Evolutionary conservation across 805 yeast species (phyloP), one percentile per base, ranked within the genome.

Genomic region (Myxozyma vanderwaltii): DNA sequence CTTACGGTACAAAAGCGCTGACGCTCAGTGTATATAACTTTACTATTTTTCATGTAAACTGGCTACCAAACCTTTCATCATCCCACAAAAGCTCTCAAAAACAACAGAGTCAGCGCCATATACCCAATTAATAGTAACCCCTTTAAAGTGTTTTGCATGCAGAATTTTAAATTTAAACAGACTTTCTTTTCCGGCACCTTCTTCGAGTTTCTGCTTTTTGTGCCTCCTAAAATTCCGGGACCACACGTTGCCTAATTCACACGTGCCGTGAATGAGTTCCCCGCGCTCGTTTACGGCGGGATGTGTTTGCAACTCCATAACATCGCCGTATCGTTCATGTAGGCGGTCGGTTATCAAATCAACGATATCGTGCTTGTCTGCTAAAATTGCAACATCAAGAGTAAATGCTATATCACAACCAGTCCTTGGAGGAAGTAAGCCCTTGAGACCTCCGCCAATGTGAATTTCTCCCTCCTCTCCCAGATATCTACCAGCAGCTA

Each of bases 11-110:
- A n/a, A n/a, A n/a, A n/a, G n/a, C n/a, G n/a, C n/a, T n/a, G n/a
- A n/a, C n/a, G n/a, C n/a, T n/a, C n/a, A n/a, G n/a, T n/a, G n/a
- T n/a, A n/a, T n/a, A n/a, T n/a, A n/a, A n/a, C n/a, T n/a, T n/a
- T n/a, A n/a, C n/a, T 6, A 29, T 6, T 6, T 29, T 10, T 29
- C 33, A 29, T 7, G 6, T 6, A 29, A 10, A 10, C 10, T 29
- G n/a, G 4, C 21, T 24, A 39, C 4, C 35, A 21, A 38, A 2
- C 31, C 45, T 26, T 46, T 51, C 21, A 61, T 6, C 60, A 58
- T 54, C 12, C 63, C 60, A 26, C 59, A 54, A 33, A 61, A 61
- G 21, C 63, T 58, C 24, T 61, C 65, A n/a, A 58, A 61, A 8
- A 54, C 49, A 19, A 41, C 39, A 17, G 27, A n/a, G 6, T 41